Conservation (phyloP, 306 rosid species). For the Trifolium repens region DNA sequence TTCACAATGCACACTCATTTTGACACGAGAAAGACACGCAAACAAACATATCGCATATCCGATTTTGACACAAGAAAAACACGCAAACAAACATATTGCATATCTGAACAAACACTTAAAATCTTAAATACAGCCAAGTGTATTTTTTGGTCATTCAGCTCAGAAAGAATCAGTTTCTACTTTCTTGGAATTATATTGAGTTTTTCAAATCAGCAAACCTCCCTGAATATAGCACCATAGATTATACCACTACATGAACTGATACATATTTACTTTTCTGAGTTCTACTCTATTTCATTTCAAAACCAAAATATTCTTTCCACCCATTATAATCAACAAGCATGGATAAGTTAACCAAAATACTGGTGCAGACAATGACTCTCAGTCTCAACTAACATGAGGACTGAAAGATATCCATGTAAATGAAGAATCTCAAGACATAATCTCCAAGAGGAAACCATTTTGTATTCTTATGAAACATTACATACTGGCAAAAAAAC, state of each 20-base stretch:
- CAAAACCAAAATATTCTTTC: background rate
- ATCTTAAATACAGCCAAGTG: background rate
- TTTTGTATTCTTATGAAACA: background rate
- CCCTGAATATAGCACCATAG: background rate
- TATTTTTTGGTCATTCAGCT: background rate
- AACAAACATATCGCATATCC: background rate
- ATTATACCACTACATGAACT: background rate
- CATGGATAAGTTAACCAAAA: background rate
- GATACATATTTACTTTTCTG: background rate
- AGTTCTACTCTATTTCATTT: background rate
- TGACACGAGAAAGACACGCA: background rate
- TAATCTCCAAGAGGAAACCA: background rate
- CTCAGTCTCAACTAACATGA: background rate
- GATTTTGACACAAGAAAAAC: background rate
- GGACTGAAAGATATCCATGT: background rate
- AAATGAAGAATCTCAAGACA: conserved; percentile 1
- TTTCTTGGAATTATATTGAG: background rate
- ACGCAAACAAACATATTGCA: background rate
- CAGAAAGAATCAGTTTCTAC: background rate
- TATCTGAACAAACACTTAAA: background rate
- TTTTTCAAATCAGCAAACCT: background rate
- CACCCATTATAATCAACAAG: background rate
- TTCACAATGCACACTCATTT: background rate
- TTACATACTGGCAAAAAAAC: background rate
- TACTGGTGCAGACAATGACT: background rate